Conservation (phyloP, 2,329 filamentous ascomycete species). For the Tricladium varicosporioides region DNA sequence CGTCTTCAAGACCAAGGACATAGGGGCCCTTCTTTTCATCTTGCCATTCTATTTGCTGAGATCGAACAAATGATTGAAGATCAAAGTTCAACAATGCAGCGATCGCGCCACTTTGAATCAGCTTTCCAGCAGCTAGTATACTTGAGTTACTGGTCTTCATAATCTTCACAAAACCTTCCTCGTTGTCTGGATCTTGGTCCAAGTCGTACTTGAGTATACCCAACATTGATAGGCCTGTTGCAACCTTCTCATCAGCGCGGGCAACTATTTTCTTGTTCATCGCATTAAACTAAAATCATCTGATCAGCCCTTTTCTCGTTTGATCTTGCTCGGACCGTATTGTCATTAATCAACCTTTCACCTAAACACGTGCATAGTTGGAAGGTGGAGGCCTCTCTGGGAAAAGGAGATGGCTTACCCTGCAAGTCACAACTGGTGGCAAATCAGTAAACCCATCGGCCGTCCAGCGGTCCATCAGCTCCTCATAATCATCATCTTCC, state of each 20-base stretch:
- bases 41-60: not conserved
- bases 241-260: not conserved
- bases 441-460: not conserved
- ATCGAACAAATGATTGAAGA: not conserved
- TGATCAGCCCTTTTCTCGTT: no score
- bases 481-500: slow-evolving; percentile 1
- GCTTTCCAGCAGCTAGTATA: not conserved
- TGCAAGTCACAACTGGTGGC: not conserved
- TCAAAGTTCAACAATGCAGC: slow-evolving; percentile 1
- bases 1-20: not conserved
- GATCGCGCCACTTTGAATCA: not conserved
- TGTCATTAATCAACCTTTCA: no score
- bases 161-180: not conserved
- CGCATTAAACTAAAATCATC: no score
- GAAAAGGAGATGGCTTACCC: not conserved
- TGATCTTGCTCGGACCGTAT: no score
- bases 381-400: no score
- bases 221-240: not conserved
- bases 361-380: no score
- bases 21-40: not conserved
- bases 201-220: slow-evolving; percentile 3
- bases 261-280: no score
- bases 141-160: not conserved
- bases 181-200: not conserved
- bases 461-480: not conserved